Evolutionary conservation across 805 yeast species (phyloP), one percentile per base, ranked within the genome.

Genomic region (Hanseniaspora valbyensis): DNA sequence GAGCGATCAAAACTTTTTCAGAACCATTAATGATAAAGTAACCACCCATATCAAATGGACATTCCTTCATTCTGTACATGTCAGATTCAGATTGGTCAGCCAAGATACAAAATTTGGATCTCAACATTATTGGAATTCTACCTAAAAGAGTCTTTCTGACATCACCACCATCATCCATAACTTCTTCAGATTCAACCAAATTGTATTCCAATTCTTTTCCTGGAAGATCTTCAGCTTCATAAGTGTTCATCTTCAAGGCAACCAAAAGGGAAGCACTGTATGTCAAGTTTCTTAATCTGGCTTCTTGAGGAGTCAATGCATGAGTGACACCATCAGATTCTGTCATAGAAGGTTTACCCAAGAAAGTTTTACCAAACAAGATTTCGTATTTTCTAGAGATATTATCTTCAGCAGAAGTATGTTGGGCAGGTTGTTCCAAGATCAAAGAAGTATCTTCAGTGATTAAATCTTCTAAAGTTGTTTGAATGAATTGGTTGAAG

Each of bases 281-380:
- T 0, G 99, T 92, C 69, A 92, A 74, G 65, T 92, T 92, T 69
- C 99, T 81, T 56, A 92, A 74, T 60, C 99, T 78, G 7, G 98
- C 97, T 67, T 92, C 99, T 69, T 94, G 98, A 10, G 99, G 98
- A 63, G 85, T 85, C 81, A 92, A 80, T 13, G 95, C 94, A 61
- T 88, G 90, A n/a, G 97, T 90, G n/a, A 95, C 88, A 71, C 99
- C 99, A 70, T 92, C 99, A 16, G 97, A 95, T 71, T 92, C 99
- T 19, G 97, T 94, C 77, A 92, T 95, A 44, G 95, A 87, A 42
- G 99, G 99, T 61, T 89, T 84, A 24, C 97, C 88, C 58, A 92
- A 80, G 68, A 84, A 92, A 61, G 94, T 92, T 66, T 90, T 94
- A 57, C 98, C 99, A 69, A 92, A 92, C n/a, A 89, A 80, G 64